Base-by-base conservation (phyloP, 2,329 filamentous ascomycete genomes). In the Colletotrichum limetticola region DNA sequence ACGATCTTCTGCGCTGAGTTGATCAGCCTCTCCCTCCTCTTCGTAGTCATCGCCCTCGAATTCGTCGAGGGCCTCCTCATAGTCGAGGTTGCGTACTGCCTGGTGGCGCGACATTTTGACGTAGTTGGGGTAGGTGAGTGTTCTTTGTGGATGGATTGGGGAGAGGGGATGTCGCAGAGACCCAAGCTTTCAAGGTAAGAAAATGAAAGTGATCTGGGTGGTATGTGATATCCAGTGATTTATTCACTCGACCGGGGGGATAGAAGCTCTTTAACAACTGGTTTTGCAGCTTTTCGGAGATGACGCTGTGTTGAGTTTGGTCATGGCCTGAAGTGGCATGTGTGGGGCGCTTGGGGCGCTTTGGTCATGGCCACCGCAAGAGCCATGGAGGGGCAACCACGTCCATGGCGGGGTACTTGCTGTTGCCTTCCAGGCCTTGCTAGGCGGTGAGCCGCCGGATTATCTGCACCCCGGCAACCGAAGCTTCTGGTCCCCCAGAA, bases 11-110 rank as follows among this genome's bases (percentile, higher is more conserved):
- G 83, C 79, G 65, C 84, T 87, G 56, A 88, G 79, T 76, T 87
- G 80, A 72, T 85, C 85, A 19, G 84, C 82, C 42, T 85, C 85
- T 58, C 85, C 83, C 19, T 83, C 86, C 19, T 88, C 83, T 74
- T 88, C 83, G 77, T 86, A 88, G 65, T 88, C 84, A 64, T 85
- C 85, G 61, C 85, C 83, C 16, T 83, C 86, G 16, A 84, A 84
- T 46, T 72, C 70, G 42, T 72, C 70, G 53, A 69, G 66, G 11
- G 57, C 87, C n/a, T 88, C 83, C 71, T 88, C 83, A 77, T 86
- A 88, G 66, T 88, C 85, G 68, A 86, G 82, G 74, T 86, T 86
- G 49, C 84, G 84, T 67, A 84, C 83, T n/a, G 81, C 80, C 71
- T 85, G 83, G 71, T 87, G 86, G 64, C 85, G 85, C 35, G 86